Percentiles rank a stretch among this genome's conserved stretches.
These are phyloP conservation scores for Diaporthe vexans DNA, from an alignment of 2,329 filamentous ascomycete species.

Conservation along the genomic window DNA sequence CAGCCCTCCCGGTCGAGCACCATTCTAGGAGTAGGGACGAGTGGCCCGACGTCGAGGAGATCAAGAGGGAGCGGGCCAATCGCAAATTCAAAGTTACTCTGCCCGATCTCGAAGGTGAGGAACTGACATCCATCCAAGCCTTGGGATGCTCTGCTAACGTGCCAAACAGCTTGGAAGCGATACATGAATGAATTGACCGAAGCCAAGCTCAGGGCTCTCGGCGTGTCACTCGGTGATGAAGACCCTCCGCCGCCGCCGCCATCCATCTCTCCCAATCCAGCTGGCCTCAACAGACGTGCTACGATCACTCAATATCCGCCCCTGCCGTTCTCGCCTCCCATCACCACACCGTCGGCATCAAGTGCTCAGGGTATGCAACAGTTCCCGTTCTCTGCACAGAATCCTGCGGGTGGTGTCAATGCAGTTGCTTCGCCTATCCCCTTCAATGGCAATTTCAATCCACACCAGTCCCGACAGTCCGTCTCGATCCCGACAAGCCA, in stretches of 20 bases:
- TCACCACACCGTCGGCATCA: conserved; percentile 82
- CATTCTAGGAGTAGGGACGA: conserved; percentile 75
- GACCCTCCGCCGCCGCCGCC: conserved; percentile 72
- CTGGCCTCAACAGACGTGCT: conserved; percentile 74
- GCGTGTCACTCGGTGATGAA: conserved; percentile 84
- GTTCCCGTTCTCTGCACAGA: conserved; percentile 71
- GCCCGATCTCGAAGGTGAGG: conserved; percentile 75
- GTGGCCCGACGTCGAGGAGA: conserved; percentile 75
- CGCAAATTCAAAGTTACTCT: conserved; percentile 74
- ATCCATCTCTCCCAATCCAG: conserved; percentile 76
- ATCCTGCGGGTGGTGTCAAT: conserved; percentile 66
- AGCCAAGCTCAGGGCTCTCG: conserved; percentile 91
- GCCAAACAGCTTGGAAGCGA: conserved; percentile 71
- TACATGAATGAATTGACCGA: conserved; percentile 89
- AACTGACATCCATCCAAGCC: neutral
- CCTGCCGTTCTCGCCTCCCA: conserved; percentile 85
- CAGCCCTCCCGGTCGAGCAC: conserved; percentile 54
- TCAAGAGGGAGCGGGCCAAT: conserved; percentile 67
- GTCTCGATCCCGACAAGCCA: conserved; percentile 72
- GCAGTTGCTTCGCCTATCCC: conserved; percentile 81
- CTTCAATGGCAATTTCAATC: conserved; percentile 76
- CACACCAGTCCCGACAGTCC: conserved; percentile 82
- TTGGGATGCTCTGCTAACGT: conserved; percentile 41
- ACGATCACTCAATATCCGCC: conserved; percentile 80
- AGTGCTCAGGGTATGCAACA: conserved; percentile 74